phyloP scores from a whole-genome alignment of 352 stramenopile species.

The Pythium pyrilobum region DNA sequence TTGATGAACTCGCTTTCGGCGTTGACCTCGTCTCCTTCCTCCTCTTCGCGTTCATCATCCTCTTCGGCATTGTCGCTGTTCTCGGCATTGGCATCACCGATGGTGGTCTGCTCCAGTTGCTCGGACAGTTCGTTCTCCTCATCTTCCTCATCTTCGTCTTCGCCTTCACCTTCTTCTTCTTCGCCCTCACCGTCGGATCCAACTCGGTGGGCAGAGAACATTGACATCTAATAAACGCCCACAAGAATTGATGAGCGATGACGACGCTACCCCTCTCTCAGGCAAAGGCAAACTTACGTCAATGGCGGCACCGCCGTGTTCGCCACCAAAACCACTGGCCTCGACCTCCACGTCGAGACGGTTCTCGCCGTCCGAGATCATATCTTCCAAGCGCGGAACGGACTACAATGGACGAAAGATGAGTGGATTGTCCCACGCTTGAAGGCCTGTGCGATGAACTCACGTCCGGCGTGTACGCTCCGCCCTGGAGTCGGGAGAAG shows the following conservation, averaged over 20 bases:
- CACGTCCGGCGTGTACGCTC: conserved; percentile 73
- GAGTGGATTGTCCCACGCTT: background rate
- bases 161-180: conserved; percentile 25
- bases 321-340: conserved; percentile 43
- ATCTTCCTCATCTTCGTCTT: conserved; percentile 28
- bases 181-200: conserved; percentile 32
- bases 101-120: conserved; percentile 28
- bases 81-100: conserved; percentile 21
- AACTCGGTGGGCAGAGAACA: conserved; percentile 67
- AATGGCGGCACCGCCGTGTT: conserved; percentile 26
- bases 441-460: background rate
- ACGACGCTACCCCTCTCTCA: too few species aligned
- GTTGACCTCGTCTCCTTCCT: conserved; percentile 31
- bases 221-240: conserved; percentile 64
- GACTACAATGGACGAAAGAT: conserved; percentile 1
- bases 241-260: too few species aligned
- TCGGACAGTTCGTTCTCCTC: conserved; percentile 30
- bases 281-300: conserved; percentile 29
- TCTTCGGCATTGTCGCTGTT: conserved; percentile 15
- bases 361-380: conserved; percentile 27
- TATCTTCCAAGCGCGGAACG: conserved; percentile 25
- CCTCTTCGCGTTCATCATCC: conserved; percentile 4
- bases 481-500: conserved; percentile 85
- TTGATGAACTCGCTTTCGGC: conserved; percentile 76
- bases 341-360: conserved; percentile 38